These are phyloP conservation scores for Luffa acutangula DNA, from an alignment of 306 rosid genomes.

Conservation along the genomic window DNA sequence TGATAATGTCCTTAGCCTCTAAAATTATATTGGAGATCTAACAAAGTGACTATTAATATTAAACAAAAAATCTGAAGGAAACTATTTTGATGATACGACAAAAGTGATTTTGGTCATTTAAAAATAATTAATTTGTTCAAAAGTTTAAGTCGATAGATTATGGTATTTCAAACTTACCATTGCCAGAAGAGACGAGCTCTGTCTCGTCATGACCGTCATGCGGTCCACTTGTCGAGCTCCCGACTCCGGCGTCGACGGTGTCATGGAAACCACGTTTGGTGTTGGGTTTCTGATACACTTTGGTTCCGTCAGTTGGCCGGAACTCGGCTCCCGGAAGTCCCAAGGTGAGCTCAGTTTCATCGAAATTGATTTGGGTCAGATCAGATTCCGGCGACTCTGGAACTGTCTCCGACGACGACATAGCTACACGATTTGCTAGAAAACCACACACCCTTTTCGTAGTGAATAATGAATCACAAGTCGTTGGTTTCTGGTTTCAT, in stretches of 20 bases:
- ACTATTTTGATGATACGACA: too few species aligned
- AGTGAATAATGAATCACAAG: not conserved
- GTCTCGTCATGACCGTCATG: not conserved
- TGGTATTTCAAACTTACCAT: not conserved
- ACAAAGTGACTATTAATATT: too few species aligned
- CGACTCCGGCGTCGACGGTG: not conserved
- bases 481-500: not conserved
- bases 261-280: not conserved
- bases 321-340: not conserved
- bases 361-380: not conserved
- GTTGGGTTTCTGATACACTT: not conserved
- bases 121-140: too few species aligned
- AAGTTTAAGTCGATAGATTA: not conserved
- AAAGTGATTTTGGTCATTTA: too few species aligned
- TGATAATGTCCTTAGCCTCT: too few species aligned
- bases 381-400: not conserved
- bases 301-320: not conserved
- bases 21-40: too few species aligned
- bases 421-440: not conserved
- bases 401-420: not conserved
- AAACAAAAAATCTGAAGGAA: too few species aligned
- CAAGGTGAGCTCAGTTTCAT: slow-evolving; percentile 14
- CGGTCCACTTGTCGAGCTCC: not conserved
- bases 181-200: not conserved
- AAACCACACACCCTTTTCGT: not conserved